phyloP scores from a whole-genome alignment of 441 rosid genomes.

The Raphanus hybrid region DNA sequence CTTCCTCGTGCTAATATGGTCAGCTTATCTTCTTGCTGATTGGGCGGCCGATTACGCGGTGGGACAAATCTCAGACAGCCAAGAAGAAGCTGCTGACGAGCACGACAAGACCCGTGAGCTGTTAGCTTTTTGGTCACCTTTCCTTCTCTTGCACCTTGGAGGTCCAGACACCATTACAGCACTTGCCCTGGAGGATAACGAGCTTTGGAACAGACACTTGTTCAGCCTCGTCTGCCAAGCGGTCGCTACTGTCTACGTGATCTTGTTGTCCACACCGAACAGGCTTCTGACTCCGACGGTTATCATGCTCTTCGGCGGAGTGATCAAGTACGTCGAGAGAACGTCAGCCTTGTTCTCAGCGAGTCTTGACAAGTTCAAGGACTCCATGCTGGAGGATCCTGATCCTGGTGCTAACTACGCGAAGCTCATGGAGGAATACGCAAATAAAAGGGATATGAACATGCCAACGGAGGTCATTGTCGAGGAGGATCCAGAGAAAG shows the following conservation, averaged over 20 bases:
- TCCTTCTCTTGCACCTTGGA: constrained; percentile 72
- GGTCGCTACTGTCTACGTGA: constrained; percentile 49
- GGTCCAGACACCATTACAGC: constrained; percentile 83
- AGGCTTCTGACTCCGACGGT: constrained; percentile 40
- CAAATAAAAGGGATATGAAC: constrained; percentile 41
- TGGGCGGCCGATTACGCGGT: constrained; percentile 58
- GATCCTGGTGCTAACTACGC: constrained; percentile 61
- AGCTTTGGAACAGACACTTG: constrained; percentile 64
- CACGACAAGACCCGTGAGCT: constrained; percentile 36
- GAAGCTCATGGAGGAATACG: constrained; percentile 58
- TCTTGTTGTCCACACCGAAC: constrained; percentile 46
- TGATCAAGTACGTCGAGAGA: constrained; percentile 61
- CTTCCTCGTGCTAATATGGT: constrained; percentile 49
- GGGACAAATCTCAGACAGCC: constrained; percentile 56
- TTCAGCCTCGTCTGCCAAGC: constrained; percentile 53
- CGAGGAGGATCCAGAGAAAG: constrained; percentile 48
- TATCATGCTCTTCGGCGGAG: constrained; percentile 51
- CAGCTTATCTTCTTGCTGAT: constrained; percentile 58
- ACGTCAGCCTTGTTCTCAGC: constrained; percentile 59
- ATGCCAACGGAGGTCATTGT: constrained; percentile 44
- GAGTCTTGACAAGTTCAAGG: constrained; percentile 56
- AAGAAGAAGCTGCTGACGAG: constrained; percentile 21
- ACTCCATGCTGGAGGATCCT: constrained; percentile 49
- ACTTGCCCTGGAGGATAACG: constrained; percentile 64
- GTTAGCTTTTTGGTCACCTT: constrained; percentile 68